phyloP scores from a whole-genome alignment of 2,329 filamentous ascomycete species.

The Davidsoniella virescens region DNA sequence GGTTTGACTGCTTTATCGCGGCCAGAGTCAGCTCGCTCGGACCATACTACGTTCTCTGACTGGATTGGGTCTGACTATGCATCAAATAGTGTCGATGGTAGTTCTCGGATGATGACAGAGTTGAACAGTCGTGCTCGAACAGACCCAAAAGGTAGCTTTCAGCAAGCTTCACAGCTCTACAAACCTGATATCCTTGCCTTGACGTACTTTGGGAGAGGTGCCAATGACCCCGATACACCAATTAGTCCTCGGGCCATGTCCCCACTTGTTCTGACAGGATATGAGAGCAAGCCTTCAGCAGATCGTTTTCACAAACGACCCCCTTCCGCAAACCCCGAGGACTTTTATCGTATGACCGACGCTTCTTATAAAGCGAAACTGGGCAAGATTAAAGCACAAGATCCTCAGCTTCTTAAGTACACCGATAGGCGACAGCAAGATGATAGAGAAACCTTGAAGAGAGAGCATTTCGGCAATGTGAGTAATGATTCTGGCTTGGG shows the following conservation, averaged over 20 bases:
- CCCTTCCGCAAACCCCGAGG: neutral
- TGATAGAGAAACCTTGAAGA: neutral
- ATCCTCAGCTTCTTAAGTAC: neutral
- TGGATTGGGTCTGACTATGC: conserved; percentile 5
- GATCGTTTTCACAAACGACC: neutral
- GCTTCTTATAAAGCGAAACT: neutral
- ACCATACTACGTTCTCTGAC: conserved; percentile 6
- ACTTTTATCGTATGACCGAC: neutral
- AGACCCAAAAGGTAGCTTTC: neutral
- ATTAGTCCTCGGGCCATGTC: neutral
- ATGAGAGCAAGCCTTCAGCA: no score
- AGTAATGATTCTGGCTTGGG: neutral
- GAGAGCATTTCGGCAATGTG: neutral
- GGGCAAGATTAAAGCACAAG: neutral
- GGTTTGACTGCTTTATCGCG: neutral
- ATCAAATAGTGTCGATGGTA: neutral
- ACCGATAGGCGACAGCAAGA: neutral
- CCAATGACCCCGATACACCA: conserved; percentile 2
- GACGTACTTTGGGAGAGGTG: neutral
- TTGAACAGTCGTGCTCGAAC: neutral
- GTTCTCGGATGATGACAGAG: neutral
- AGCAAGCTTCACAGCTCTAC: no score
- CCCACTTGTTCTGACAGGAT: no score
- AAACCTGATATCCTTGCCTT: no score
- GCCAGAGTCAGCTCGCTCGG: neutral